Conservation (phyloP, 1,139 yeast genomes). For the Taphrina flavorubra region DNA sequence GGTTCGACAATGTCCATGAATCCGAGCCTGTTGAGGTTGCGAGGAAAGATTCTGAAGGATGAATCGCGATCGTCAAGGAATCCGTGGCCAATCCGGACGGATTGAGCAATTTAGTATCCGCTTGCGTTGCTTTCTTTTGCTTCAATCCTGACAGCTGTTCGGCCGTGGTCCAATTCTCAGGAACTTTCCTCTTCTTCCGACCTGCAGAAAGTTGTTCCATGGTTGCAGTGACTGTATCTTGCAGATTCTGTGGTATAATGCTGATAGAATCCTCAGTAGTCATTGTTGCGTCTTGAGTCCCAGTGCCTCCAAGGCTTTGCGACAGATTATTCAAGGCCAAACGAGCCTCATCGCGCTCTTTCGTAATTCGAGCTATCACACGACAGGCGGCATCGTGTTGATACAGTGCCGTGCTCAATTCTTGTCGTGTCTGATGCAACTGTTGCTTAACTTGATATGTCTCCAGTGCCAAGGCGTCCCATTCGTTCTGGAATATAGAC, state of each 20-base stretch:
- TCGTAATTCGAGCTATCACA: slow-evolving; percentile 75
- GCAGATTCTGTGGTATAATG: slow-evolving; percentile 7
- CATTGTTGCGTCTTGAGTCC: not conserved
- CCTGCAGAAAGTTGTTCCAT: slow-evolving; percentile 31
- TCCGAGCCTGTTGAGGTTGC: slow-evolving; percentile 26
- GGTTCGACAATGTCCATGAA: slow-evolving; percentile 19
- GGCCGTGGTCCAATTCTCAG: slow-evolving; percentile 41
- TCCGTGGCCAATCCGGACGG: not conserved
- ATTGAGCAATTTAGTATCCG: slow-evolving; percentile 3
- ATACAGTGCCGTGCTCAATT: slow-evolving; percentile 69
- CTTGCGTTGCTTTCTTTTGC: slow-evolving; percentile 5
- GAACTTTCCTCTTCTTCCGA: slow-evolving; percentile 42
- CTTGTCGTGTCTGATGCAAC: slow-evolving; percentile 68
- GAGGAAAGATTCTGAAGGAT: slow-evolving; percentile 40
- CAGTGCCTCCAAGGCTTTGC: slow-evolving; percentile 1
- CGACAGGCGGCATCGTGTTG: slow-evolving; percentile 89
- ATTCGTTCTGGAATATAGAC: slow-evolving; percentile 79
- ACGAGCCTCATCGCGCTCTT: slow-evolving; percentile 76
- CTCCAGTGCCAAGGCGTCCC: slow-evolving; percentile 88
- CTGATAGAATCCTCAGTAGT: not conserved
- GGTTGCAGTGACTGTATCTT: slow-evolving; percentile 24
- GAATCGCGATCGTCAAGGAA: slow-evolving; percentile 28
- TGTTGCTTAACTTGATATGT: slow-evolving; percentile 77
- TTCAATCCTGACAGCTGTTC: slow-evolving; percentile 23
- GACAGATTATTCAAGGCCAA: slow-evolving; percentile 60